Base-by-base conservation (phyloP, 2,329 filamentous ascomycete genomes). In the Cordyceps tenuipes region DNA sequence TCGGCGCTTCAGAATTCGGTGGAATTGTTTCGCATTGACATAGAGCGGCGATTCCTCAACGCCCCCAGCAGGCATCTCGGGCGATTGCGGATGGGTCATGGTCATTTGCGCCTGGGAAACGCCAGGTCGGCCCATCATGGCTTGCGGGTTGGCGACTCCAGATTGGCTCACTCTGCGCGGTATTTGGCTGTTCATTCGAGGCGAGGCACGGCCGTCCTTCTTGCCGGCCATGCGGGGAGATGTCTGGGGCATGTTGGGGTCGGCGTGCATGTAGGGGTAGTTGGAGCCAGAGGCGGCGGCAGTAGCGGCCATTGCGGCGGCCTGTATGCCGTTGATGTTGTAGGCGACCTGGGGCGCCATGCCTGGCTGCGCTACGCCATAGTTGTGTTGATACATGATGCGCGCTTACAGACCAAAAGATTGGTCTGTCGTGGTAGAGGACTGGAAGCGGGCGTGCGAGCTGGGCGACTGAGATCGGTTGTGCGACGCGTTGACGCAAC, bases 1-100 rank as follows among this genome's bases (percentile, higher is more conserved):
- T 62, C 94, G 85, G 61, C 94, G 84, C 79, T 99, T 97, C 59
- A 99, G 76, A 53, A 99, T 99, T 29, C 94, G 89, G 71, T 99
- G 94, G 67, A 99, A 99, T 69, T 99, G 94, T 73, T 99, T 99
- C 5, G 94, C 94, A 68, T 99, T 99, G 69, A 99, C 94, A 67
- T 99, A 99, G 1, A 99, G 79, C 0, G 94, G 94, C 0, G 93
- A 93, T 70, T 99, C 94, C 72, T 97, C 94, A 4, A 86, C 85
- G 15, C 82, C 82, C 15, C 82, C 80, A 3, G 87, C 78, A 1
- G 88, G 82, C 67, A 94, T 84, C 70, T 97, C 92, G 8, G 91
- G 90, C 1, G 91, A 93, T 63, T 90, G 86, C 3, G 84, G 83
- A 50, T 83, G 83, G 62, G 84, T 85, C 75, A 87, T 86, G 64